Evolutionary conservation across 1,284 basidiomycete genomes (phyloP), one percentile per base, ranked within the genome.

Genomic region (Ceraceosorus bombacis): DNA sequence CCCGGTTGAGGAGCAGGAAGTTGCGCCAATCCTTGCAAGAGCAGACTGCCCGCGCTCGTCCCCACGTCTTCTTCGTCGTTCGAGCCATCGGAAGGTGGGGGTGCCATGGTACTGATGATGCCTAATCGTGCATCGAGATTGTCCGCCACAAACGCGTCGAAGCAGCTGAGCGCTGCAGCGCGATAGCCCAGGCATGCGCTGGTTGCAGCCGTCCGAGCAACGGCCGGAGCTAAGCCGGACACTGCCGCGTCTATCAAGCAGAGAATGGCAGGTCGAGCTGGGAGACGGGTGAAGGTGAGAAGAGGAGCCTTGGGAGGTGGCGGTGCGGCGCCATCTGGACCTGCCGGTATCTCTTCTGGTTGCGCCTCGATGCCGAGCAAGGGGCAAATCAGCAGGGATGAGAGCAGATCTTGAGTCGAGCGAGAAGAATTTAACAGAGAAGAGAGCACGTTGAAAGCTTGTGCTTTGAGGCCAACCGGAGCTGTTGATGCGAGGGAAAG

Each of bases 401-500:
- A 61, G 6, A 84, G 69, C n/a, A 82, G 76, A 48, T 80, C 77
- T 71, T 83, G 82, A 64, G 83, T 83, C 36, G 62, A 59, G 2
- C 73, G 63, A 12, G 69, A 70, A 7, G 64, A 62, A 37, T 68
- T 69, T 58, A 76, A 61, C 12, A 76, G 58, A 6, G 63, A 63
- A 4, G 72, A 58, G n/a, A 90, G 81, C 0, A 86, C 80, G 78
- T 93, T 91, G 64, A 90, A 84, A 1, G 86, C 85, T 51, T 73
- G 69, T 5, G 72, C 60, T 80, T 98, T 97, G 61, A 98, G 80
- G 5, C 82, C 71, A 10, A 87, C 86, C 0, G 95, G 94, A 0
- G 90, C 89, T 74, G 97, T 95, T 39, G 90, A 94, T 4, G 91
- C 88, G 27, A 98, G 82, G 0, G 87, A 87, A 8, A 95, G 81